A percentile compares a stretch with the other conserved stretches of the same genome.
phyloP scores from a whole-genome alignment of 371 early-diverging fungal genomes.

The Funneliformis caledonium region DNA sequence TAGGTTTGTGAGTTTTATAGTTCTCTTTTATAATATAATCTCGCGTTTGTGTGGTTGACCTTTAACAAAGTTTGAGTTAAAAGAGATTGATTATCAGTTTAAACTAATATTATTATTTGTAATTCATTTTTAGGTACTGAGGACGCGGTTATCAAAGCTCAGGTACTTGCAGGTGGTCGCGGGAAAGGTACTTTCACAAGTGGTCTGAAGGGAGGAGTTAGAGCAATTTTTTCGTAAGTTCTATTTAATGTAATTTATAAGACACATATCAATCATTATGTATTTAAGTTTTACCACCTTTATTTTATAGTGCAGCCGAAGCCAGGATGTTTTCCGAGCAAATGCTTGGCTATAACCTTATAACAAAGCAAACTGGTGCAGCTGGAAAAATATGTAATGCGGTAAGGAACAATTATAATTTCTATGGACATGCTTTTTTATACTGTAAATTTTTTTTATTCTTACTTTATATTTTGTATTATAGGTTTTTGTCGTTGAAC shows the following conservation, averaged over 20 bases:
- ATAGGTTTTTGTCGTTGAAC: conserved; percentile 92
- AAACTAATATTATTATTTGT: not conserved
- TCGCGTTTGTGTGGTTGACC: not conserved
- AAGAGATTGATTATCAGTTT: no score
- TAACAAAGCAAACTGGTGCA: conserved; percentile 98
- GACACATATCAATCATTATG: not conserved
- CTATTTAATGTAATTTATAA: conserved; percentile 42
- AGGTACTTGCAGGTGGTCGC: conserved; percentile 98
- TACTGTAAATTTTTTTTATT: not conserved
- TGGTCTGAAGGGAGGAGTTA: conserved; percentile 97
- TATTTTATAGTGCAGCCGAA: conserved; percentile 74
- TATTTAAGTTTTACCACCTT: not conserved
- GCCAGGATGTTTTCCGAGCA: conserved; percentile 86
- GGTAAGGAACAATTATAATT: conserved; percentile 48
- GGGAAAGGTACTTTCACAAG: conserved; percentile 97
- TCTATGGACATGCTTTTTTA: not conserved
- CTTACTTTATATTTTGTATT: not conserved
- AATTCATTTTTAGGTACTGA: conserved; percentile 14
- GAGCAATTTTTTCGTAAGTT: conserved; percentile 88
- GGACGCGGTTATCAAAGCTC: conserved; percentile 74
- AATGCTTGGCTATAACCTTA: conserved; percentile 96
- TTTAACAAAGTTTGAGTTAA: no score
- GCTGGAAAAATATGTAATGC: conserved; percentile 94
- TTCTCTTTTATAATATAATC: not conserved
- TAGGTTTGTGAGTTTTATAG: conserved; percentile 61